phyloP scores from a whole-genome alignment of 306 rosid species.

The Fragaria nilgerrensis region DNA sequence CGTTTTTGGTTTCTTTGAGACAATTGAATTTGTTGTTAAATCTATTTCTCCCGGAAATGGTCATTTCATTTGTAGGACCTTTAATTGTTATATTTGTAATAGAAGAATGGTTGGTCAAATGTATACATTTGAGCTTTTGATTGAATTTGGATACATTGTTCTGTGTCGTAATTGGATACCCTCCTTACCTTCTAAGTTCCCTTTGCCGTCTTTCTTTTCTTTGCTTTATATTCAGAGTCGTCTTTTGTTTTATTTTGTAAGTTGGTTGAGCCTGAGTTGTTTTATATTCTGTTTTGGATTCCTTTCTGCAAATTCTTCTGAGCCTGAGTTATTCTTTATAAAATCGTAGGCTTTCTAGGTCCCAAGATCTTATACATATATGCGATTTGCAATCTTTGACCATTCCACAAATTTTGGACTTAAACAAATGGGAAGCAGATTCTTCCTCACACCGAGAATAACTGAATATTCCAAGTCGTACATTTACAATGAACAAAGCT shows the following conservation, averaged over 20 bases:
- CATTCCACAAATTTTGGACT: not conserved
- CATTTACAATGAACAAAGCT: not conserved
- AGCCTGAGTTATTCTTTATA: not conserved
- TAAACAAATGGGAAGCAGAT: not conserved
- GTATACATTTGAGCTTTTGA: conserved; percentile 47
- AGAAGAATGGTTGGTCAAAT: conserved; percentile 53
- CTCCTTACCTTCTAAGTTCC: conserved; percentile 10
- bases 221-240: not conserved
- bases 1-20: conserved; percentile 36
- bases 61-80: conserved; percentile 42
- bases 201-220: not conserved
- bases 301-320: not conserved
- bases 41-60: conserved; percentile 18
- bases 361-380: not conserved
- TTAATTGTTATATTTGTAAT: conserved; percentile 48
- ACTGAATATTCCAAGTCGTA: not conserved
- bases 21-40: conserved; percentile 47
- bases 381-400: not conserved
- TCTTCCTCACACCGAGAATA: not conserved
- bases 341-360: not conserved
- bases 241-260: not conserved
- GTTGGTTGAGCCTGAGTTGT: not conserved
- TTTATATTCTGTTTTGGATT: not conserved
- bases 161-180: conserved; percentile 51
- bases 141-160: conserved; percentile 45